Conservation (phyloP, 192 early-diverging fungal species). For the Spizellomyces punctatus region DNA sequence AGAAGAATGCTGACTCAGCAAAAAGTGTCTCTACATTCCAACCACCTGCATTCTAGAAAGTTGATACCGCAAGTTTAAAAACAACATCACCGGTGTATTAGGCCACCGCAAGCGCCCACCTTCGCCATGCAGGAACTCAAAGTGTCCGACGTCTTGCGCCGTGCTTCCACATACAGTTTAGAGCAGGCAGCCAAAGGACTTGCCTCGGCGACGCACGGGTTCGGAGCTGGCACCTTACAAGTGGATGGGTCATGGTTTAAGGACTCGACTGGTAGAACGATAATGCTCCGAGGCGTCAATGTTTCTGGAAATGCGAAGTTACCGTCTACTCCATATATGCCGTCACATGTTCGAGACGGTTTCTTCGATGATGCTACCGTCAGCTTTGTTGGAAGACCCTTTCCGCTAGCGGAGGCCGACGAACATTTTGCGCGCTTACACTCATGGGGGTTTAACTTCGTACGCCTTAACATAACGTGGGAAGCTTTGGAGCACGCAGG, state of each 20-base stretch:
- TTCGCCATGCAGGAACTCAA: no score
- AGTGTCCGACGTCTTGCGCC: no score
- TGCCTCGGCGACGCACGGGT: no score
- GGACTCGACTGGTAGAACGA: constrained; percentile 50
- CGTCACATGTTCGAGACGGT: constrained; percentile 44
- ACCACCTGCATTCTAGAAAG: no score
- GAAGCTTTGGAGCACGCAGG: constrained; percentile 61
- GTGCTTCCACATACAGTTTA: no score
- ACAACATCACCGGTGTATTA: no score
- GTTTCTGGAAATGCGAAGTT: constrained; percentile 71
- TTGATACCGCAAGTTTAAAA: no score
- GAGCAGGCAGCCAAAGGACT: no score
- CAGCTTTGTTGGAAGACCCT: constrained; percentile 74
- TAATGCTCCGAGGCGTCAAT: constrained; percentile 75
- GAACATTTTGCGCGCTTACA: constrained; percentile 71
- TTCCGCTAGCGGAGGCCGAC: constrained; percentile 72
- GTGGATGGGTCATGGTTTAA: background rate
- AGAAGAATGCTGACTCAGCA: no score
- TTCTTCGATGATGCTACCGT: constrained; percentile 76
- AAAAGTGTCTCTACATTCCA: no score
- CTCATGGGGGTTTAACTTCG: constrained; percentile 77
- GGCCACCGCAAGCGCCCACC: no score
- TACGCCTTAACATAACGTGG: constrained; percentile 78
- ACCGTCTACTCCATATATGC: constrained; percentile 46
- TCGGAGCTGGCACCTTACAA: background rate